A percentile compares a stretch with the other conserved stretches of the same genome.
These are phyloP conservation scores for Cucurbita pepo DNA, from an alignment of 306 rosid species.

Conservation along the genomic window DNA sequence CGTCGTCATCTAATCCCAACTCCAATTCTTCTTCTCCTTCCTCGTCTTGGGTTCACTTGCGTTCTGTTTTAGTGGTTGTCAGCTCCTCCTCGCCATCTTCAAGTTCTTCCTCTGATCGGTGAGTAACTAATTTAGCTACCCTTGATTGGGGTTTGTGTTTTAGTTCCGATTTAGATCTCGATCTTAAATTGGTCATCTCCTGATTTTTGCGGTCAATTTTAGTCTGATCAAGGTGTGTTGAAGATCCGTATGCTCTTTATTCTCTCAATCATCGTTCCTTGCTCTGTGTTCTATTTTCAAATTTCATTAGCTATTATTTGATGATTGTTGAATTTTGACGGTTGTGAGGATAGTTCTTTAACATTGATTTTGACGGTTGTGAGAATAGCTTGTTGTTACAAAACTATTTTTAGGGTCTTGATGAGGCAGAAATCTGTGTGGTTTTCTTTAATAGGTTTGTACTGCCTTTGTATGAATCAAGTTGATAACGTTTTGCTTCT, in stretches of 20 bases:
- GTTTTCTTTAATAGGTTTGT: background rate
- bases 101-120: conserved; percentile 94
- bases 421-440: background rate
- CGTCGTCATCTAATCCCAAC: conserved; percentile 37
- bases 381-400: background rate
- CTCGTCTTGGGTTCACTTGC: conserved; percentile 94
- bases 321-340: background rate
- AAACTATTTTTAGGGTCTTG: background rate
- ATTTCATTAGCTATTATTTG: background rate
- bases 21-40: conserved; percentile 16
- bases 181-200: background rate
- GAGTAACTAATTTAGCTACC: conserved; percentile 19
- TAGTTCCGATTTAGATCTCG: conserved; percentile 1
- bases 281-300: background rate
- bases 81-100: conserved; percentile 91
- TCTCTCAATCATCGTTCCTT: background rate
- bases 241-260: background rate
- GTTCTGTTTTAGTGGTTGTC: conserved; percentile 94
- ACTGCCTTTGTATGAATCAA: background rate
- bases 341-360: background rate
- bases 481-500: background rate
- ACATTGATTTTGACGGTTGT: background rate
- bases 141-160: background rate
- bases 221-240: background rate
- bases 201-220: background rate